These are phyloP conservation scores for Colletotrichum phormii DNA, from an alignment of 2,329 filamentous ascomycete species.

Conservation along the genomic window DNA sequence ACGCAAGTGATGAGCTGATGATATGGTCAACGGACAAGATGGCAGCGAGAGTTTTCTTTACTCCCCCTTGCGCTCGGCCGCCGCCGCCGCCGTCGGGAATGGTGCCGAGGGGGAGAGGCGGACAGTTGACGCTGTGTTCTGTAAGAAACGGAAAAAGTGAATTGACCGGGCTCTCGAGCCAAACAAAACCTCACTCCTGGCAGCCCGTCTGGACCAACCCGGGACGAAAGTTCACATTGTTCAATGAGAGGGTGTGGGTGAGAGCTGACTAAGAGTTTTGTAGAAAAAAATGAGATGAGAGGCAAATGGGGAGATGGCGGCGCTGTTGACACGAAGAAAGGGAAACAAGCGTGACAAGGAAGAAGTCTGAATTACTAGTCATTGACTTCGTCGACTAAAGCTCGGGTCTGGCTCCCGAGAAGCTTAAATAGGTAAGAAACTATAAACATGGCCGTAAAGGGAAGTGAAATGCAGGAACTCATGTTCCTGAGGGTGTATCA, in stretches of 20 bases:
- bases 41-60: background rate
- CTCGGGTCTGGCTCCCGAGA: constrained; percentile 24
- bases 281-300: constrained; percentile 10
- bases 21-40: background rate
- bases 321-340: background rate
- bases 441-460: constrained; percentile 21
- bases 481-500: constrained; percentile 23
- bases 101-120: background rate
- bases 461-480: constrained; percentile 19
- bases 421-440: constrained; percentile 9
- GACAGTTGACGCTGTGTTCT: background rate
- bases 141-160: background rate
- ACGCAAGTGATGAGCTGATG: constrained; percentile 3
- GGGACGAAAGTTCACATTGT: background rate
- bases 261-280: constrained; percentile 4
- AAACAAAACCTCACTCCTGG: background rate
- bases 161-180: background rate
- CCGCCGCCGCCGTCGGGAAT: background rate
- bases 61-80: background rate
- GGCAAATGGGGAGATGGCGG: constrained; percentile 8
- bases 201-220: background rate
- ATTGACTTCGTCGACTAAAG: constrained; percentile 2
- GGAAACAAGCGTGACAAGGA: background rate
- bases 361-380: constrained; percentile 17
- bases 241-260: background rate